Base-by-base conservation (phyloP, 306 rosid species). In the Cicer yamashitae region DNA sequence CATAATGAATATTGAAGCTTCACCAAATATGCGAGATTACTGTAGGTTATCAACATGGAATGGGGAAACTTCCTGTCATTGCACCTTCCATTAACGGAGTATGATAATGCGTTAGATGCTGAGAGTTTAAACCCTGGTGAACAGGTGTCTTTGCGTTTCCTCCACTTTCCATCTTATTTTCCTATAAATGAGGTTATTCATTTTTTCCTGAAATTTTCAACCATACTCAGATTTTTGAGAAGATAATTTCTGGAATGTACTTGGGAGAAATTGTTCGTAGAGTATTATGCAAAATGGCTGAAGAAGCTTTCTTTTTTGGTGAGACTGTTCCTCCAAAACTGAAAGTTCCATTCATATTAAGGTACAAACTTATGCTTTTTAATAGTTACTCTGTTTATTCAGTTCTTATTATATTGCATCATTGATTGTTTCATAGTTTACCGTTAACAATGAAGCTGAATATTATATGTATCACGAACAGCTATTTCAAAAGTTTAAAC, bases 121-220 rank as follows among this genome's bases (percentile, higher is more conserved):
- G 97, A 91, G 84, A 93, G 96, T 87, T 91, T 93, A 82, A 93
- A 91, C 76, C 90, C 97, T 7, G 96, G 97, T 65, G 93, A 93
- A 46, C 98, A 93, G 88, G 98, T 93, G 82, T 13, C 25, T 38
- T 56, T 43, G 39, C 17, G 22, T 73, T 41, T 25, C 17, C 43
- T 76, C 70, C 46, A 41, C 15, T 25, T 20, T 68, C 50, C 43
- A 43, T 50, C 8, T 38, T 40, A n/a, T 74, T 7, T 61, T 7
- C 66, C 63, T 46, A 39, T 9, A 7, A 39, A 54, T 12, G 52
- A 46, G 48, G 58, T 47, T 47, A 25, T 44, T 68, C 61, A 6
- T 0, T 60, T 11, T 51, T 60, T 4, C 13, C 50, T 48, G 57
- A 53, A 48, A 39, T 8, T 71, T 67, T 56, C 25, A 51, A 70